phyloP scores from a whole-genome alignment of 192 early-diverging fungal species.

The Backusella sp. region DNA sequence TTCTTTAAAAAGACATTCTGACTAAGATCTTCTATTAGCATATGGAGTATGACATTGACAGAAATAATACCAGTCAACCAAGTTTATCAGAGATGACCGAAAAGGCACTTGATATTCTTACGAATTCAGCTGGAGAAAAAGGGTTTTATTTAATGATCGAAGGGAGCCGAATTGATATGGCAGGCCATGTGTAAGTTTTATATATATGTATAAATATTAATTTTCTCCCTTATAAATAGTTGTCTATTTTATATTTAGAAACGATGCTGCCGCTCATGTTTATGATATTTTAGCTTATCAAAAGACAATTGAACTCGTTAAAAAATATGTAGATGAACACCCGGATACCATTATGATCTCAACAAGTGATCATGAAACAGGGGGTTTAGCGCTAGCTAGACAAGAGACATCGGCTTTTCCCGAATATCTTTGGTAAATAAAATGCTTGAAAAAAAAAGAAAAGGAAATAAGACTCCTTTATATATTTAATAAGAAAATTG shows the following conservation, averaged over 20 bases:
- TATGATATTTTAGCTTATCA: conserved; percentile 93
- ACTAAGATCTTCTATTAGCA: conserved; percentile 46
- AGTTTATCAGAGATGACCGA: conserved; percentile 80
- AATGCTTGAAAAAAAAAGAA: background rate
- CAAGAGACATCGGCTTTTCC: conserved; percentile 75
- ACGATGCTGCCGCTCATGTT: conserved; percentile 90
- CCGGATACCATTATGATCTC: conserved; percentile 91
- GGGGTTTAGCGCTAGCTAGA: conserved; percentile 82
- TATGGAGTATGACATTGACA: conserved; percentile 94
- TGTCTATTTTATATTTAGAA: conserved; percentile 46
- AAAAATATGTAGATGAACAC: conserved; percentile 74
- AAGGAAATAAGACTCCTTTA: background rate
- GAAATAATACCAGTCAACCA: conserved; percentile 65
- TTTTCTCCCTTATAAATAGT: background rate
- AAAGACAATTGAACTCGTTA: conserved; percentile 67
- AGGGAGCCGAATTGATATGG: conserved; percentile 96
- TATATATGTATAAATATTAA: background rate
- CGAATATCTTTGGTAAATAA: conserved; percentile 73
- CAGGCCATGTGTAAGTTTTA: conserved; percentile 68
- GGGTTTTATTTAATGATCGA: conserved; percentile 99
- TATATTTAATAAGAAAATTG: conserved; percentile 4
- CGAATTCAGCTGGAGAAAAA: conserved; percentile 44
- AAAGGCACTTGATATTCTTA: conserved; percentile 79
- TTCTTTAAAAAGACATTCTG: background rate
- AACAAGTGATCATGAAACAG: conserved; percentile 95